Evolutionary conservation across 768 basidiomycete species (phyloP).

Genomic region (Termitomyces sp.): DNA sequence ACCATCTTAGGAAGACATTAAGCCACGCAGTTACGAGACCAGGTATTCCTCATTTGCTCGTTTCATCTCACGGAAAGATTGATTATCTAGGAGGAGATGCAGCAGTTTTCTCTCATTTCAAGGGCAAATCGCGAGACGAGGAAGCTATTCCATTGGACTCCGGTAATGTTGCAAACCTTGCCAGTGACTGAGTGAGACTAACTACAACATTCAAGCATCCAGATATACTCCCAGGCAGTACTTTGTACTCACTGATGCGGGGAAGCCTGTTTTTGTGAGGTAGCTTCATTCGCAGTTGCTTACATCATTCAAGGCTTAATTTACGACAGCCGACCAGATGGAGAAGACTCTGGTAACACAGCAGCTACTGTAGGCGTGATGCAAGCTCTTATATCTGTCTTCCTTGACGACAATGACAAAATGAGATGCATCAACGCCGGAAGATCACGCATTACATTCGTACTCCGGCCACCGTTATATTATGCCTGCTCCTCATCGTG

Average conservation of each 20-base stretch:
- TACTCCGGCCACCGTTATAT: slow-evolving; percentile 85
- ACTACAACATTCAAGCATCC: slow-evolving; percentile 25
- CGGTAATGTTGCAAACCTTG: slow-evolving; percentile 26
- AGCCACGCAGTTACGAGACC: slow-evolving; percentile 44
- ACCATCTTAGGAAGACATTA: slow-evolving; percentile 68
- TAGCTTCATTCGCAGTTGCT: slow-evolving; percentile 26
- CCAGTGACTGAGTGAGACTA: slow-evolving; percentile 1
- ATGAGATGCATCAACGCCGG: slow-evolving; percentile 82
- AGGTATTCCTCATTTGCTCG: slow-evolving; percentile 30
- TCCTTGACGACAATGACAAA: slow-evolving; percentile 89
- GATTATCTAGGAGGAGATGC: slow-evolving; percentile 20
- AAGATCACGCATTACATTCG: slow-evolving; percentile 77
- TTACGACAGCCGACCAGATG: slow-evolving; percentile 42
- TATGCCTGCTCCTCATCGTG: slow-evolving; percentile 89
- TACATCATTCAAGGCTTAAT: neutral
- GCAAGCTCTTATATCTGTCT: slow-evolving; percentile 94
- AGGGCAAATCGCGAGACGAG: slow-evolving; percentile 28
- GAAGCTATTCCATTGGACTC: slow-evolving; percentile 37
- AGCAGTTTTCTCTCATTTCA: slow-evolving; percentile 25
- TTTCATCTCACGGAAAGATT: slow-evolving; percentile 1
- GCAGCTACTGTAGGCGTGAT: slow-evolving; percentile 87
- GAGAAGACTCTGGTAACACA: slow-evolving; percentile 58
- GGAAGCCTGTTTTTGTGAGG: slow-evolving; percentile 97
- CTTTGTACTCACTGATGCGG: slow-evolving; percentile 91
- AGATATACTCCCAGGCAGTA: slow-evolving; percentile 69